Percentiles rank a stretch among this genome's conserved stretches.
These are phyloP conservation scores for Aphanomyces astaci DNA, from an alignment of 352 stramenopile genomes.

Conservation along the genomic window DNA sequence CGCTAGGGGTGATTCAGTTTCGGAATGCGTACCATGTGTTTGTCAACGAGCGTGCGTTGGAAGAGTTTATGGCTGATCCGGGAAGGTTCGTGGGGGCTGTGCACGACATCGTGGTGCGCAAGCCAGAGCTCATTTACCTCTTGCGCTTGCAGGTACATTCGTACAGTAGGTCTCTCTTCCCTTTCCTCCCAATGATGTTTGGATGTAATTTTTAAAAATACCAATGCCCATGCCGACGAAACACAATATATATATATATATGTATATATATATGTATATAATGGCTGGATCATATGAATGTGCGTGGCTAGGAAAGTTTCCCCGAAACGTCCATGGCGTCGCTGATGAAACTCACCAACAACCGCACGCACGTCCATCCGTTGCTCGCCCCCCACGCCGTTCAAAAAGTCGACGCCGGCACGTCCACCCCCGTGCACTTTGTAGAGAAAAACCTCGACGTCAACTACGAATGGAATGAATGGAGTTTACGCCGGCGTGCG, in stretches of 20 bases:
- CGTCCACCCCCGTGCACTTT: slow-evolving; percentile 88
- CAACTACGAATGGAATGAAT: slow-evolving; percentile 94
- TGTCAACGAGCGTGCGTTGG: slow-evolving; percentile 80
- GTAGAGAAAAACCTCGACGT: slow-evolving; percentile 86
- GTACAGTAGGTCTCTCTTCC: too few relatives aligned
- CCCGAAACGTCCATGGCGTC: slow-evolving; percentile 22
- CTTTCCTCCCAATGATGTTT: too few relatives aligned
- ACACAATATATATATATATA: too few relatives aligned
- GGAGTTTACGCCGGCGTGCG: slow-evolving; percentile 81
- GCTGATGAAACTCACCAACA: slow-evolving; percentile 16
- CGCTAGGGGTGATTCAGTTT: slow-evolving; percentile 86
- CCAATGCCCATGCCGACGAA: too few relatives aligned
- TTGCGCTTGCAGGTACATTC: slow-evolving; percentile 84
- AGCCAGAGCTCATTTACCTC: slow-evolving; percentile 89
- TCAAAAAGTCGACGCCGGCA: slow-evolving; percentile 81
- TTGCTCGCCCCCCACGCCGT: slow-evolving; percentile 41
- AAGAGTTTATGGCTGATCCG: slow-evolving; percentile 86
- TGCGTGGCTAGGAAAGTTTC: slow-evolving; percentile 25
- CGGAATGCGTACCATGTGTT: slow-evolving; percentile 89
- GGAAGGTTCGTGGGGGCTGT: slow-evolving; percentile 67
- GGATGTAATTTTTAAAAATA: too few relatives aligned
- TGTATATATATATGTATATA: too few relatives aligned
- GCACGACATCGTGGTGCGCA: slow-evolving; percentile 49
- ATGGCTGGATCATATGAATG: too few relatives aligned
- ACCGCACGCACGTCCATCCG: slow-evolving; percentile 40